Evolutionary conservation across 1,284 basidiomycete species (phyloP).

Genomic region (Tremellales sp.): DNA sequence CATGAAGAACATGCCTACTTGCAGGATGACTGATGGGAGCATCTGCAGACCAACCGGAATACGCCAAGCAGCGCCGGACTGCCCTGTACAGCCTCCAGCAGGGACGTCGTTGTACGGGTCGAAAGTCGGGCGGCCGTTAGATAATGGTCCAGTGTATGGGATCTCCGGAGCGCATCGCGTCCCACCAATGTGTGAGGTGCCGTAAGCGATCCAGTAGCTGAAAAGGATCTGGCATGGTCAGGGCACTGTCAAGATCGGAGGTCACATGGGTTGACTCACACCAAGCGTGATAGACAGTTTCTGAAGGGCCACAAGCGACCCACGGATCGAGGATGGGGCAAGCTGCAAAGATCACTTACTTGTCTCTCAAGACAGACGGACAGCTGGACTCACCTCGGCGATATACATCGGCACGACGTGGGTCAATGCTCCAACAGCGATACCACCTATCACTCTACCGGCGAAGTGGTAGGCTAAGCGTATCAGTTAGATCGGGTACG

Average conservation of each 20-base stretch:
- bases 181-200: constrained; percentile 11
- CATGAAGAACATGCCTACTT: constrained; percentile 48
- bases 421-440: constrained; percentile 36
- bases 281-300: too few species aligned
- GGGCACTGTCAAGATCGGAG: background rate
- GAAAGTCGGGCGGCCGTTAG: constrained; percentile 8
- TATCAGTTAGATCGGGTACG: background rate
- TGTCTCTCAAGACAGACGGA: background rate
- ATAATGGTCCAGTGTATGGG: constrained; percentile 15
- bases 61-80: constrained; percentile 34
- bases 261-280: background rate
- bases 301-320: too few species aligned
- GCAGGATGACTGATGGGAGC: constrained; percentile 28
- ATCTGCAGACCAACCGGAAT: constrained; percentile 33
- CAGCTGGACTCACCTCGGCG: constrained; percentile 23
- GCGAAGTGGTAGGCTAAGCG: background rate
- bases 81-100: constrained; percentile 20
- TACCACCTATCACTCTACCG: too few species aligned
- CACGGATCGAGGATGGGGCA: constrained; percentile 8
- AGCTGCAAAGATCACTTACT: background rate
- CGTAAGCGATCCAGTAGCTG: constrained; percentile 18
- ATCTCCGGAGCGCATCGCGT: constrained; percentile 8
- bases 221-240: background rate
- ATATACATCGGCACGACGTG: constrained; percentile 40
- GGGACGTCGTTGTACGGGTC: constrained; percentile 18